Evolutionary conservation across 139 green algal genomes (phyloP), one percentile per base, ranked within the genome.

Genomic region (Eudorina sp.): DNA sequence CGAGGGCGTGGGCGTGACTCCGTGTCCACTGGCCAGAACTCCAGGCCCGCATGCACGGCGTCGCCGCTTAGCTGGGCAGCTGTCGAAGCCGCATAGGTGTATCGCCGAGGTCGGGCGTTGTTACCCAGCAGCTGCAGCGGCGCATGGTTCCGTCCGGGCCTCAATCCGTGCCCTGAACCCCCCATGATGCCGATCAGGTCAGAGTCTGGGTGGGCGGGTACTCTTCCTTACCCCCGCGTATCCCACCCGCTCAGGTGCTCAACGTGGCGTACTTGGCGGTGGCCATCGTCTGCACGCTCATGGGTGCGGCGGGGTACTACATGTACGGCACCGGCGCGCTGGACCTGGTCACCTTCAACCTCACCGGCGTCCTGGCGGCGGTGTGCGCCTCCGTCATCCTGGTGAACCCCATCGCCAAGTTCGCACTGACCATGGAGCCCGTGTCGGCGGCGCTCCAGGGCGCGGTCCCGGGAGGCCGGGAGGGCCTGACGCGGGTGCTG

Each of bases 391-490:
- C 45, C 69, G 78, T 91, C 41, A 85, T 93, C 48, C 90, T 93
- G 36, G 68, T 95, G 64, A 95, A 93, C 90, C 94, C 94, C 25
- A 84, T 95, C 55, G 89, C 93, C 58, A 96, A 96, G 53, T 96
- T 95, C 73, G 94, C 94, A 9, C 60, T 97, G 0, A 97, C 94
- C 16, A 91, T 96, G 85, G 94, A 97, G 89, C 94, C 94, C 0
- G 91, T 94, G n/a, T 38, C 81, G 5, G 81, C 81, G 1, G 81
- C 81, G 45, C 45, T 87, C 45, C 81, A 87, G 66, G 31, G 21
- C 31, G 81, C 7, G 0, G 64, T 87, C 16, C 81, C 81, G 23
- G 81, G 81, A 45, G 81, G n/a, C 9, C 31, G 29, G 45, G 13
- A 81, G 27, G 87, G 87, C 21, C 25, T 93, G 6, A 72, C 29